A percentile compares a stretch with the other conserved stretches of the same genome.
phyloP scores from a whole-genome alignment of 2,329 filamentous ascomycete species.

The Diaporthe vaccinii region DNA sequence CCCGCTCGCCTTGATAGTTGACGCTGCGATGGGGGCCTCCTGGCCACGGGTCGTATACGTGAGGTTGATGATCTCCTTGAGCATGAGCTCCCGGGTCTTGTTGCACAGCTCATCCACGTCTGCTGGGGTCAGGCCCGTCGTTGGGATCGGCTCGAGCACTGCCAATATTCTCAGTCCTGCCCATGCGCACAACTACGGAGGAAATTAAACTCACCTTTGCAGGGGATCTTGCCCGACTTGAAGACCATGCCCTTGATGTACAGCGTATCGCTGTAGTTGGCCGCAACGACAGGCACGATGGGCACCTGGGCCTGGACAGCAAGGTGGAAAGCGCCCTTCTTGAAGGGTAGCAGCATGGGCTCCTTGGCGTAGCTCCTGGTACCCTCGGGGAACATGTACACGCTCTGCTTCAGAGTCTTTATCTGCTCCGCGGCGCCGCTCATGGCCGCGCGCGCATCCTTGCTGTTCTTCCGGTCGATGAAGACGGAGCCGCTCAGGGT shows the following conservation, averaged over 20 bases:
- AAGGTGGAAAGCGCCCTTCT: slow-evolving; percentile 98
- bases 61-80: slow-evolving; percentile 71
- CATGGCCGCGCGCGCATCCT: slow-evolving; percentile 88
- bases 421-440: slow-evolving; percentile 86
- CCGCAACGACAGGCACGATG: slow-evolving; percentile 86
- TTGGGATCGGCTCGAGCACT: slow-evolving; percentile 87
- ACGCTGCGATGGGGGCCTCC: slow-evolving; percentile 39
- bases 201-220: slow-evolving; percentile 72
- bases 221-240: slow-evolving; percentile 76
- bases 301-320: slow-evolving; percentile 94
- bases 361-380: slow-evolving; percentile 90
- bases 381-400: slow-evolving; percentile 92
- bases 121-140: slow-evolving; percentile 76
- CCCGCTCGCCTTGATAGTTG: slow-evolving; percentile 39
- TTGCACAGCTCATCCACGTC: slow-evolving; percentile 83
- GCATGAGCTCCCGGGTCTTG: slow-evolving; percentile 81
- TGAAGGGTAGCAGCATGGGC: slow-evolving; percentile 90
- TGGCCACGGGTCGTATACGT: slow-evolving; percentile 64
- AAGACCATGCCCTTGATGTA: slow-evolving; percentile 76
- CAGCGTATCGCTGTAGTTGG: slow-evolving; percentile 83
- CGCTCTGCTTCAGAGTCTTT: slow-evolving; percentile 76
- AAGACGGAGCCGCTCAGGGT: slow-evolving; percentile 89
- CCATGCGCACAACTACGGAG: background rate
- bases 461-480: slow-evolving; percentile 90
- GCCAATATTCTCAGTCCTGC: slow-evolving; percentile 11